Base-by-base conservation (phyloP, 75 land plant genomes). In the Larix kaempferi region DNA sequence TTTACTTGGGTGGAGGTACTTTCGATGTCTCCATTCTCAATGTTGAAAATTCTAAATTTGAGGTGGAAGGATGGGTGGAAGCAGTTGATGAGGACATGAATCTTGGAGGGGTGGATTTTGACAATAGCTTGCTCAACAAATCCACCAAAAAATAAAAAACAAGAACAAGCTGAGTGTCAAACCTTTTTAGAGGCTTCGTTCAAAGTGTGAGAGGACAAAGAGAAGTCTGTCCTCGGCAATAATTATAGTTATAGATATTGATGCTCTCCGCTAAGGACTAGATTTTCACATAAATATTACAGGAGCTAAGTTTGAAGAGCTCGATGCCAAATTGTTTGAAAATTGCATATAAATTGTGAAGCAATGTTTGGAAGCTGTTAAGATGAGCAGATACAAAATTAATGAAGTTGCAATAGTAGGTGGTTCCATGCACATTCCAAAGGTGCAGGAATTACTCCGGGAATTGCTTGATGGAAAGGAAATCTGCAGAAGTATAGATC, bases 31-130 rank as follows among this genome's bases (percentile, higher is more conserved):
- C 33, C n/a, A n/a, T n/a, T n/a, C n/a, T n/a, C n/a, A n/a, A n/a
- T n/a, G n/a, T n/a, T n/a, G n/a, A n/a, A n/a, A n/a, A n/a, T n/a
- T n/a, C 76, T n/a, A n/a, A n/a, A n/a, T 57, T 57, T 8, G 13
- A 57, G 0, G 73, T 74, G n/a, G n/a, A n/a, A n/a, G n/a, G n/a
- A n/a, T n/a, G n/a, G n/a, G n/a, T 71, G 6, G 39, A 71, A 44
- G 80, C 57, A 0, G 27, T 52, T 56, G 58, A 12, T 44, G 82
- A 82, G 4, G 60, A 81, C 56, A 64, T 37, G 56, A 59, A 77
- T 37, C 49, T 81, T 71, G 85, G 85, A 39, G 85, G 85, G 21
- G 83, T 81, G 74, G 85, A 84, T 54, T 80, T 84, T 59, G 85
- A 84, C 72, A 84, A 84, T 61, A 60, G 74, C 17, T 22, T 83